These are phyloP conservation scores for Spirogloea muscicola DNA, from an alignment of 139 green algal genomes.

Conservation along the genomic window DNA sequence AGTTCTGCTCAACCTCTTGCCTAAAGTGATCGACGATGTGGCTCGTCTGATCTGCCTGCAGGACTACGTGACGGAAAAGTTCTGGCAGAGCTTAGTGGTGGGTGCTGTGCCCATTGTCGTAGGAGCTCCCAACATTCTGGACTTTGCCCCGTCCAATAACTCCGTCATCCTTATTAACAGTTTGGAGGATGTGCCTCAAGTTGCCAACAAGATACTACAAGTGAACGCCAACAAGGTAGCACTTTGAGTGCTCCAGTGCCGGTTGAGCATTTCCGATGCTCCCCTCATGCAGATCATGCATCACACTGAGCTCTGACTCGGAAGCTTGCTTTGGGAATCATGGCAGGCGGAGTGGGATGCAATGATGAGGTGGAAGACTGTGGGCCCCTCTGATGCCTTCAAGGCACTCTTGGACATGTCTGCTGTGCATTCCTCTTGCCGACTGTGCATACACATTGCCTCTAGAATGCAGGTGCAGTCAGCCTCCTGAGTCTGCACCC, in stretches of 20 bases:
- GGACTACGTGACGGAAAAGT: slow-evolving; percentile 48
- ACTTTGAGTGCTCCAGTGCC: no score
- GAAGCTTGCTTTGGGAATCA: no score
- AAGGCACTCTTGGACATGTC: slow-evolving; percentile 27
- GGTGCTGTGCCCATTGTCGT: slow-evolving; percentile 40
- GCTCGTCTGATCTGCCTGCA: no score
- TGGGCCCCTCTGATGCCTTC: slow-evolving; percentile 16
- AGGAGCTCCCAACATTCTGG: slow-evolving; percentile 36
- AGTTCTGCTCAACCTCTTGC: no score
- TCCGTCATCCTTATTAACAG: slow-evolving; percentile 30
- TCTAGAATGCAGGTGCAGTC: slow-evolving; percentile 12
- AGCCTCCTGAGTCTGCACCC: background rate
- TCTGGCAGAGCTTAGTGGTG: slow-evolving; percentile 23
- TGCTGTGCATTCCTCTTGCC: slow-evolving; percentile 42
- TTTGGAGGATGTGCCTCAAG: slow-evolving; percentile 11
- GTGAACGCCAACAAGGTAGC: slow-evolving; percentile 1
- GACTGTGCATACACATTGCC: slow-evolving; percentile 37
- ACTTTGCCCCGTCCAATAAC: slow-evolving; percentile 23
- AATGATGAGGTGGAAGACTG: slow-evolving; percentile 39
- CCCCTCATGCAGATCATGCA: no score
- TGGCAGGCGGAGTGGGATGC: no score
- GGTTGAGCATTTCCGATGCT: no score
- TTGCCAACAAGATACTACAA: slow-evolving; percentile 6
- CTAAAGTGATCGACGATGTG: no score
- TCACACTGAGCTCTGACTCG: no score